Evolutionary conservation across 345 rosid species (phyloP).

Genomic region (Raphanus sativus): DNA sequence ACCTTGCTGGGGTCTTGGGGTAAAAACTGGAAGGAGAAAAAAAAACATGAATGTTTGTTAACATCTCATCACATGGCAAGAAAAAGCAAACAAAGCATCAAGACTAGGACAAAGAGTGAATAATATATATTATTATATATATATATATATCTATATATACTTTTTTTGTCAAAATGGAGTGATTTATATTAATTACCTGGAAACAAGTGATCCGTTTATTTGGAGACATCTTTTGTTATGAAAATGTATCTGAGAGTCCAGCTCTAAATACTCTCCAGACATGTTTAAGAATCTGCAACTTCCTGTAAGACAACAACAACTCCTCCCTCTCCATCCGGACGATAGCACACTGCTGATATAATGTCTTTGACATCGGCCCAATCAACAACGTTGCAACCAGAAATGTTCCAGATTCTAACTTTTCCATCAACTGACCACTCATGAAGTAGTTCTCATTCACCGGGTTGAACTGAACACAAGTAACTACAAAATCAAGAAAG

Average conservation of each 20-base stretch:
- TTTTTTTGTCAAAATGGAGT: no score
- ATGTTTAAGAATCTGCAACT: slow-evolving; percentile 57
- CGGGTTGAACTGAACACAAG: slow-evolving; percentile 83
- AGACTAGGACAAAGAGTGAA: neutral
- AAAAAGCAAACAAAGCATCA: neutral
- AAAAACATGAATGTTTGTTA: neutral
- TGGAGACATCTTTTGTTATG: slow-evolving; percentile 64
- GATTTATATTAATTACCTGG: slow-evolving; percentile 46
- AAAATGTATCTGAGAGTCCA: slow-evolving; percentile 62
- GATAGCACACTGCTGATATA: slow-evolving; percentile 78
- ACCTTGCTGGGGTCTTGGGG: slow-evolving; percentile 72
- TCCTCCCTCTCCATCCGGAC: slow-evolving; percentile 73
- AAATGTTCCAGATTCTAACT: slow-evolving; percentile 74
- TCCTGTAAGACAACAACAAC: slow-evolving; percentile 53
- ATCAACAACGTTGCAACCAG: slow-evolving; percentile 69
- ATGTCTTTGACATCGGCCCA: slow-evolving; percentile 75
- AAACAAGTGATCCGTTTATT: slow-evolving; percentile 74
- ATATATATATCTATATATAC: no score
- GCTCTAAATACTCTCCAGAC: slow-evolving; percentile 64
- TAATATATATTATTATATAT: no score
- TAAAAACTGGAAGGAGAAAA: slow-evolving; percentile 49
- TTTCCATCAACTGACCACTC: slow-evolving; percentile 85
- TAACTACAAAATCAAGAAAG: slow-evolving; percentile 52
- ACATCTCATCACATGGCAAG: slow-evolving; percentile 8
- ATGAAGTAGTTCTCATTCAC: slow-evolving; percentile 66